Base-by-base conservation (phyloP, 176 grass and related monocot genomes). In the Oryza coarctata region DNA sequence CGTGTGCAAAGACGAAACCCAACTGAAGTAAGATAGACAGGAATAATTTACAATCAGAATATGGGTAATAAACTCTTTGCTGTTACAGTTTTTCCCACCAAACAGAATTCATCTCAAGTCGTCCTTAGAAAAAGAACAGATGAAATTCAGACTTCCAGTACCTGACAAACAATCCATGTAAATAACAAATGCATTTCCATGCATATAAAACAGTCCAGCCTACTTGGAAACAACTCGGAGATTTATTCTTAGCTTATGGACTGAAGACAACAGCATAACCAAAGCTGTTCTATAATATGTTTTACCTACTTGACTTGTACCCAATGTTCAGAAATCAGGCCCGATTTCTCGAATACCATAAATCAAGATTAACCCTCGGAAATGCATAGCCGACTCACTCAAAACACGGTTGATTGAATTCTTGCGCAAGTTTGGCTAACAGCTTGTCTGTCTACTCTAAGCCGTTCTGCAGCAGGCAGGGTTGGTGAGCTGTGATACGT, bases 371-470 rank as follows among this genome's bases (percentile, higher is more conserved):
- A 17, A 26, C 2, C 34, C 28, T 45, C 18, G 1, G 20, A 55
- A 47, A 1, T 11, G 73, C 68, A 27, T 74, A 44, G 66, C 65
- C 41, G 33, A 72, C 69, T 26, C 32, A 12, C 43, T 39, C 55
- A 15, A 15, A 31, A 20, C 73, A 74, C 61, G 78, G 35, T 39
- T 35, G 44, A 22, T 38, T 36, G 69, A 63, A 63, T 52, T 32
- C 52, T 12, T 23, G 63, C 31, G 52, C 77, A 65, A 44, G 77
- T 70, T 82, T 63, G 85, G 78, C 85, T 68, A 76, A 81, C 78
- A 22, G 60, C 77, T 60, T 14, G 36, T 22, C 1, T 3, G 20
- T 55, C 18, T 55, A 15, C 4, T 50, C 18, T 25, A 68, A 22
- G 4, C 62, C 11, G 22, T 18, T 52, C 38, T 55, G 25, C 71